Evolutionary conservation across 179 eudicot genomes (phyloP).

Genomic region (Drosera spatulata): DNA sequence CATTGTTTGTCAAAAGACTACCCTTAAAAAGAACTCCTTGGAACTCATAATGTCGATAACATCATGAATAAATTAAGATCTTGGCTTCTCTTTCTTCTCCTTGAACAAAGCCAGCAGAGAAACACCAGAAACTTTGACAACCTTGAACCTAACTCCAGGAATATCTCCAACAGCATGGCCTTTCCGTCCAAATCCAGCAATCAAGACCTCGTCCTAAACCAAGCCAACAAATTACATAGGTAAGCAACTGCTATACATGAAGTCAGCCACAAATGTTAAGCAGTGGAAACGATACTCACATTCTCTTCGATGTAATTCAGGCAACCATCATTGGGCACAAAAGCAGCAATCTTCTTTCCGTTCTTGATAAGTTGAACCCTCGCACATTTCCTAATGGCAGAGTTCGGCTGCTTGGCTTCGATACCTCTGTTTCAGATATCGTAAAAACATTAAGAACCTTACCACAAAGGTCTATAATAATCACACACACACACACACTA

Average conservation of each 20-base stretch:
- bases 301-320: constrained; percentile 15
- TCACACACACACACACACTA: too few relatives aligned
- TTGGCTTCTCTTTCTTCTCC: too few relatives aligned
- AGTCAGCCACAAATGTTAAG: too few relatives aligned
- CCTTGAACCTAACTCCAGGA: constrained; percentile 17
- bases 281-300: background rate
- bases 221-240: background rate
- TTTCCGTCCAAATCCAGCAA: constrained; percentile 15
- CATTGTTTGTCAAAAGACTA: too few relatives aligned
- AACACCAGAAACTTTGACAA: constrained; percentile 4
- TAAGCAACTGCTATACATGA: background rate
- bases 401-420: constrained; percentile 17
- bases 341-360: constrained; percentile 16
- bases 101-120: too few relatives aligned
- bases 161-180: constrained; percentile 17
- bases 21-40: too few relatives aligned
- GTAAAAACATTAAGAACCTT: too few relatives aligned
- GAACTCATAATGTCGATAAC: too few relatives aligned
- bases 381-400: constrained; percentile 16
- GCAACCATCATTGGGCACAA: constrained; percentile 17
- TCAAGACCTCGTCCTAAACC: constrained; percentile 11
- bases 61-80: too few relatives aligned
- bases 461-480: too few relatives aligned
- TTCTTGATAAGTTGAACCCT: constrained; percentile 14
- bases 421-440: constrained; percentile 3